Conservation (phyloP, 148 eudicot genomes). For the Diospyros lotus region DNA sequence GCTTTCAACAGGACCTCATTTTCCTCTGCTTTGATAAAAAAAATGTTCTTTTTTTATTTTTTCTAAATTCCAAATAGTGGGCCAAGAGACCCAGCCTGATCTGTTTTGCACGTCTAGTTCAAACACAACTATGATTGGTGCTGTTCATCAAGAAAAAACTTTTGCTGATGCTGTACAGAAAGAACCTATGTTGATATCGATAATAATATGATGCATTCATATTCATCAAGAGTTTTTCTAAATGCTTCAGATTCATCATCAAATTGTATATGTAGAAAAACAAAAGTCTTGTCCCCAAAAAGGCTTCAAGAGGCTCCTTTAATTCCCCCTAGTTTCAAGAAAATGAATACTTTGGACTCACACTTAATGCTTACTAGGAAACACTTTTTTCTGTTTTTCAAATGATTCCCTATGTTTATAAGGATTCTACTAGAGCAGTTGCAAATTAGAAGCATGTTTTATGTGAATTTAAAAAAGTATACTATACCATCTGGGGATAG, state of each 20-base stretch:
- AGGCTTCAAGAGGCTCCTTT: neutral
- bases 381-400: too few relatives aligned
- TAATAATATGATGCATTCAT: neutral
- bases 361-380: too few relatives aligned
- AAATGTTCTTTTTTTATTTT: too few relatives aligned
- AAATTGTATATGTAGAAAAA: neutral
- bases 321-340: neutral
- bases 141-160: too few relatives aligned
- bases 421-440: neutral
- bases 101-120: too few relatives aligned
- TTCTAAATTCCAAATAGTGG: too few relatives aligned
- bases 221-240: neutral
- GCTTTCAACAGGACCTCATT: too few relatives aligned
- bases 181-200: neutral
- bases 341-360: neutral
- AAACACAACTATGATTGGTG: too few relatives aligned
- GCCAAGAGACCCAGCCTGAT: too few relatives aligned
- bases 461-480: too few relatives aligned
- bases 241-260: neutral
- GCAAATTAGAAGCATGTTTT: neutral
- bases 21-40: too few relatives aligned
- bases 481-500: too few relatives aligned
- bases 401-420: neutral
- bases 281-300: neutral
- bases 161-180: neutral